These are phyloP conservation scores for Arthrinium puccinioides DNA, from an alignment of 2,329 filamentous ascomycete genomes.

Conservation along the genomic window DNA sequence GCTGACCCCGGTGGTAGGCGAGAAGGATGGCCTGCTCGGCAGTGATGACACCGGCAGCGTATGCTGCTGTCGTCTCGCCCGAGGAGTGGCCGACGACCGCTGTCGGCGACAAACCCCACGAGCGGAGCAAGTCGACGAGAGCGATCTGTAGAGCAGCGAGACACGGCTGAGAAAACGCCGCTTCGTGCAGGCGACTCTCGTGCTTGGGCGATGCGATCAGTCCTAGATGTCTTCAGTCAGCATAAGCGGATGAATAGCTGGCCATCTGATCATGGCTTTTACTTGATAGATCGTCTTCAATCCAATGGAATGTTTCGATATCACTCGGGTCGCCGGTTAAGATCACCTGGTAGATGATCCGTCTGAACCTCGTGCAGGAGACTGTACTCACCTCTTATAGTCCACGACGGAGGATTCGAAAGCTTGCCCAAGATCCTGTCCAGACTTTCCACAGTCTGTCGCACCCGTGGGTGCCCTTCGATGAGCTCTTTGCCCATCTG, in stretches of 20 bases:
- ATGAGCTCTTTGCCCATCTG: background rate
- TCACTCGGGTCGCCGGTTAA: background rate
- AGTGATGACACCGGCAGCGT: background rate
- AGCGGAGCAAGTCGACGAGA: background rate
- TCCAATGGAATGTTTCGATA: no score
- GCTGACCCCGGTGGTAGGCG: background rate
- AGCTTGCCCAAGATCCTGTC: background rate
- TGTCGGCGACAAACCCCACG: background rate
- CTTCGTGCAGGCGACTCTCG: constrained; percentile 13
- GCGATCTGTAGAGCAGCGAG: background rate
- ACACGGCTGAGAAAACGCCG: constrained; percentile 9
- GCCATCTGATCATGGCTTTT: no score
- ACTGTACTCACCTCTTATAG: background rate
- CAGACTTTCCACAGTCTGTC: background rate
- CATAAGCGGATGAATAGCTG: no score
- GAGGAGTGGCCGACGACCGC: background rate
- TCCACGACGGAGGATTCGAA: background rate
- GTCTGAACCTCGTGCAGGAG: no score
- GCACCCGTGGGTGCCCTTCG: background rate
- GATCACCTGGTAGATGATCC: background rate
- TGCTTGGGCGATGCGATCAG: background rate
- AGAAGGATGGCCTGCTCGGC: background rate
- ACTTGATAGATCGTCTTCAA: no score
- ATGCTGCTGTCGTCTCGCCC: background rate
- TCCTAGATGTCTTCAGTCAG: background rate